Evolutionary conservation across 1,284 basidiomycete genomes (phyloP), one percentile per base, ranked within the genome.

Genomic region (Cutaneotrichosporon sp.): DNA sequence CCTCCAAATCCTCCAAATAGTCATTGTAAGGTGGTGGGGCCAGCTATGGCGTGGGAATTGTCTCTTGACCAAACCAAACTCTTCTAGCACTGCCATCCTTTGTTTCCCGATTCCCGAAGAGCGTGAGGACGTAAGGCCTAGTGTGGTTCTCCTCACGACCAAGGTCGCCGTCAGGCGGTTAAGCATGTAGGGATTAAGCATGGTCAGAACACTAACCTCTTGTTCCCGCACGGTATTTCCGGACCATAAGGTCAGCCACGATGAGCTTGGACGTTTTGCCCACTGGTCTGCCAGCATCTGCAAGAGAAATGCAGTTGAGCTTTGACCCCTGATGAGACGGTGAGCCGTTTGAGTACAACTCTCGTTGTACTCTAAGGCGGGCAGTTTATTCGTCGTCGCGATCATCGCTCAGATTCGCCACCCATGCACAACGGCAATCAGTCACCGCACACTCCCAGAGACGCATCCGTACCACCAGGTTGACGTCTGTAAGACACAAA

Each of bases 331-430:
- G 40, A 42, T 13, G 40, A 6, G 14, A 13, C 40, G 14, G 1
- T 42, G 40, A 42, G 14, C 34, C 34, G 11, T 5, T 36, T 36
- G 7, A 36, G 34, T 36, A 8, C 8, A 36, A 36, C 34, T 10
- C 34, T 34, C 34, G 34, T 34, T 10, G 34, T 34, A 34, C 34
- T 40, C 13, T 13, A 40, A 40, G 38, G 38, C 38, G 14, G 36
- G 14, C 42, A 46, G 42, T n/a, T n/a, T 18, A 18, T n/a, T 46
- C 42, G 42, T 46, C 42, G 6, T 46, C 18, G 42, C 14, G 42
- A n/a, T n/a, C 16, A n/a, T 46, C 42, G 42, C 42, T 46, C 42
- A n/a, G 42, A 46, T 46, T 46, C n/a, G 42, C 42, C 42, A 46
- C 42, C 18, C 42, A 46, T n/a, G 42, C 16, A 46, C 42, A 46